Conservation (phyloP, 2,329 filamentous ascomycete species). For the Bipolaris cookei region DNA sequence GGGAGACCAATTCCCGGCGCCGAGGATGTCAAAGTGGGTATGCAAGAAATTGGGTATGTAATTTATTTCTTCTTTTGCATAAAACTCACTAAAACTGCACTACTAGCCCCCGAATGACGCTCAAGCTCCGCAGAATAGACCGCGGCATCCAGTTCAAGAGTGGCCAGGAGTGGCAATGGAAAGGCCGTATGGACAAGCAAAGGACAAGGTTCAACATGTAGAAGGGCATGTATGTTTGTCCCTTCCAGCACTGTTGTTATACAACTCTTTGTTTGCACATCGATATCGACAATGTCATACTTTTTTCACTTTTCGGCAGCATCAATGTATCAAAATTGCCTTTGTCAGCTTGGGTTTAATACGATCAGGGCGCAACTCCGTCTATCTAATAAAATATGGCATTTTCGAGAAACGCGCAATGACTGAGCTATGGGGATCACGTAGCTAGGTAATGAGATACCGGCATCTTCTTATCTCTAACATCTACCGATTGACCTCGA, state of each 20-base stretch:
- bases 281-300: not conserved
- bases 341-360: too few relatives aligned
- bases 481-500: too few relatives aligned
- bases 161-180: constrained; percentile 95
- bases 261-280: too few relatives aligned
- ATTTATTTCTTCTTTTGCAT: constrained; percentile 51
- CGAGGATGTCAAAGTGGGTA: constrained; percentile 81
- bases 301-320: not conserved
- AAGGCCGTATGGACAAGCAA: constrained; percentile 91
- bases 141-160: constrained; percentile 80
- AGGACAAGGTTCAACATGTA: constrained; percentile 92
- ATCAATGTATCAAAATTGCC: not conserved
- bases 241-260: not conserved
- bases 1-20: constrained; percentile 84
- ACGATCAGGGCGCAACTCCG: too few relatives aligned
- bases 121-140: constrained; percentile 90
- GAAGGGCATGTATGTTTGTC: not conserved
- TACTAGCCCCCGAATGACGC: constrained; percentile 64
- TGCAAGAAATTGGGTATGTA: constrained; percentile 79
- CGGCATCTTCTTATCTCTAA: too few relatives aligned
- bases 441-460: too few relatives aligned
- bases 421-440: too few relatives aligned
- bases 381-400: too few relatives aligned
- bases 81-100: constrained; percentile 4
- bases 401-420: too few relatives aligned